Evolutionary conservation across 306 rosid genomes (phyloP), one percentile per base, ranked within the genome.

Genomic region (Medicago arabica): DNA sequence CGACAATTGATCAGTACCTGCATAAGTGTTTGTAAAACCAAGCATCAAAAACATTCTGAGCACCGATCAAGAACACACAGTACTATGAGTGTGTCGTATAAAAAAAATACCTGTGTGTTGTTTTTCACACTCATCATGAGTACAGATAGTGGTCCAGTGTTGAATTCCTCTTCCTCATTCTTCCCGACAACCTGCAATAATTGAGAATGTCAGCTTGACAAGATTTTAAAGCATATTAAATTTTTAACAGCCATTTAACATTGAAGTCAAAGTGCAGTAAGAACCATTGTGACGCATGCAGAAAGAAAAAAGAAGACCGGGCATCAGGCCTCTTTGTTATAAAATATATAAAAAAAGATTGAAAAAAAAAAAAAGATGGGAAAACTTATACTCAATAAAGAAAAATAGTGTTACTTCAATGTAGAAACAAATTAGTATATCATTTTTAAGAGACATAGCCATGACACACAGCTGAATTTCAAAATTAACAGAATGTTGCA

Each of bases 51-150:
- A 62, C 5, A 2, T 10, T n/a, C 1, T 5, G 6, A 31, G 8
- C 4, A 2, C 65, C 65, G 4, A 21, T 1, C 41, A 7, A 17
- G 31, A 71, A 18, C 4, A 25, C 36, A 23, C 7, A 8, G 36
- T 15, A 6, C 31, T 18, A 4, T 16, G 0, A 1, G 17, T 46
- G 28, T 12, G 39, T 34, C 38, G 25, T 23, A 0, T 1, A 60
- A 38, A 12, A 46, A 73, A 10, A 49, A 43, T 77, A 92, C 98
- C 97, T 92, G 98, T 0, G 96, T 92, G 36, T 90, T 90, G 66
- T 94, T 94, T 75, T 90, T 94, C 15, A 94, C 98, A 84, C 97
- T 94, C 96, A 92, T 88, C 97, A 87, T 90, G 14, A 95, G 97
- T 51, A 95, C 89, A 41, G 97, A 95, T 2, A 95, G 87, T 7